Conservation (phyloP, 1,139 yeast genomes). For the Citeromyces siamensis region DNA sequence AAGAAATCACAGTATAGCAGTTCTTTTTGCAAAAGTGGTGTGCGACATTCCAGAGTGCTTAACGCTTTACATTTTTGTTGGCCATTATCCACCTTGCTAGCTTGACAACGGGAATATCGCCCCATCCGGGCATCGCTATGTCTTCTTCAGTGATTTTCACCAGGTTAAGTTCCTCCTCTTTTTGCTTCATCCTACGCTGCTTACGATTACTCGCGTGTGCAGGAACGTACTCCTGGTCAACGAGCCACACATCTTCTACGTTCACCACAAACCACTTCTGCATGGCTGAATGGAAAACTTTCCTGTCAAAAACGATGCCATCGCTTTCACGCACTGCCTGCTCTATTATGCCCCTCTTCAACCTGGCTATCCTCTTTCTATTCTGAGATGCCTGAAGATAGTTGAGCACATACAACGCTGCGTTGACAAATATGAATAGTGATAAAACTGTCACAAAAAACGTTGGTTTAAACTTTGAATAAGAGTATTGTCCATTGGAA, state of each 20-base stretch:
- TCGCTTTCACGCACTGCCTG: slow-evolving; percentile 35
- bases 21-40: no score
- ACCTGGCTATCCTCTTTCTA: slow-evolving; percentile 37
- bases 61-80: no score
- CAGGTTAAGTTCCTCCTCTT: background rate
- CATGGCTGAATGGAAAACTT: slow-evolving; percentile 21
- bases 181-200: background rate
- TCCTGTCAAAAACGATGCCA: slow-evolving; percentile 21
- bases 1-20: no score
- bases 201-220: background rate
- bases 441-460: slow-evolving; percentile 37
- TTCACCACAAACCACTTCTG: slow-evolving; percentile 56
- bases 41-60: no score
- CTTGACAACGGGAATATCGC: background rate
- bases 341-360: slow-evolving; percentile 36
- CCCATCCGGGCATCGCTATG: slow-evolving; percentile 1
- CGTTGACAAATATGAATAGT: slow-evolving; percentile 34
- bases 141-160: background rate
- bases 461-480: slow-evolving; percentile 44
- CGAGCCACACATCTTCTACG: slow-evolving; percentile 25
- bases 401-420: slow-evolving; percentile 48
- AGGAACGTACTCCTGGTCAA: slow-evolving; percentile 12
- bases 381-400: slow-evolving; percentile 48
- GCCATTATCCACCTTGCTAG: no score
- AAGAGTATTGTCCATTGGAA: slow-evolving; percentile 41